Base-by-base conservation (phyloP, 805 yeast genomes). In the Candida argentea region DNA sequence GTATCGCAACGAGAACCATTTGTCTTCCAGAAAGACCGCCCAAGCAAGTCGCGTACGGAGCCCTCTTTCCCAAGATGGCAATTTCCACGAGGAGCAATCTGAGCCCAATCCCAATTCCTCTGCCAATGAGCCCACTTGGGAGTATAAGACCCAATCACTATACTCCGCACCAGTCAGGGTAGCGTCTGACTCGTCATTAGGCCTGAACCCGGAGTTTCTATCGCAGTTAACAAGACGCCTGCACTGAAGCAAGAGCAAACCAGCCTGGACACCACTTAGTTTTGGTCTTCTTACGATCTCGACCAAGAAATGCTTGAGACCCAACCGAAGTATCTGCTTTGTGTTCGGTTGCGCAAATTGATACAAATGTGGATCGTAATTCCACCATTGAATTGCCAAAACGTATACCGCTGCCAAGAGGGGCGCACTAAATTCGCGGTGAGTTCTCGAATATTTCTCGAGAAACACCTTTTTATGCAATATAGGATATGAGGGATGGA, bases 51-150 rank as follows among this genome's bases (percentile, higher is more conserved):
- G 64, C 41, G 84, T 71, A 29, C 98, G 65, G 27, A 89, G 56
- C 5, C 94, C 93, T 28, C 94, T 65, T 47, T 89, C 98, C 97
- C 97, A 91, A 42, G 79, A 77, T 0, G 97, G 97, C 20, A 89
- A 56, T 43, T 81, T 76, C 98, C 98, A 89, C 38, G 69, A 71
- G 32, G 79, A 75, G 44, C 96, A 87, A 46, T 87, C 89, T n/a
- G 84, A 62, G 0, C 95, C 94, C 7, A 89, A 59, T 0, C 97
- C 96, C 11, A 89, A 59, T 40, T 89, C 94, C 52, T 89, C 95
- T 1, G 95, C 77, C 12, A 87, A 54, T 0, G 94, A 80, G 5
- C 84, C 87, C 14, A 89, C 83, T 39, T 84, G 93, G 3, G 93
- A 81, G 46, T 84, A 79, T 22, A 87, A 53, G 3, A 80, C 75